phyloP scores from a whole-genome alignment of 1,284 basidiomycete species.

The Neolentinus lepideus region DNA sequence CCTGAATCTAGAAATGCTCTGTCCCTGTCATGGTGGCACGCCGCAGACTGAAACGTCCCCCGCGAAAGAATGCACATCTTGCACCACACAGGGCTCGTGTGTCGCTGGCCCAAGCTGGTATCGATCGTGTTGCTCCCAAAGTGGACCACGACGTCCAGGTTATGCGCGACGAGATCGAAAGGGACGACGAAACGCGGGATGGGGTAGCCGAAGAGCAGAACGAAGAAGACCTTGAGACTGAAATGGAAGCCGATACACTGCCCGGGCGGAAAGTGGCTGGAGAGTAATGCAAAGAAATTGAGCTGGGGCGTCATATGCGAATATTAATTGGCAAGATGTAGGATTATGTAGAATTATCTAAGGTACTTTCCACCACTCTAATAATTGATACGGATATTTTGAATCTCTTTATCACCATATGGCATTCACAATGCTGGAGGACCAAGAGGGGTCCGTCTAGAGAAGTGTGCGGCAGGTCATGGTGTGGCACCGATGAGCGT shows the following conservation, averaged over 20 bases:
- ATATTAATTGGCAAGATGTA: not conserved
- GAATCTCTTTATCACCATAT: too few relatives aligned
- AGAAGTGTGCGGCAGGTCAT: too few relatives aligned
- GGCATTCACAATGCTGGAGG: too few relatives aligned
- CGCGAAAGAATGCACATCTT: conserved; percentile 56
- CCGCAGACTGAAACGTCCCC: conserved; percentile 71
- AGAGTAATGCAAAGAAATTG: not conserved
- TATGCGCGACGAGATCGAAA: conserved; percentile 62
- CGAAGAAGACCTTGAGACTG: conserved; percentile 24
- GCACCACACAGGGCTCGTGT: conserved; percentile 64
- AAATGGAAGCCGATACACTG: conserved; percentile 18
- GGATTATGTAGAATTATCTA: not conserved
- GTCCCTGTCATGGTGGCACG: conserved; percentile 50
- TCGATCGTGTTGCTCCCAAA: conserved; percentile 72
- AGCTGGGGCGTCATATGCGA: not conserved
- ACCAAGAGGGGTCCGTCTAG: too few relatives aligned
- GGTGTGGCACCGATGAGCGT: too few relatives aligned
- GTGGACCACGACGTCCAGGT: conserved; percentile 68
- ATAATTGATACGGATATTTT: not conserved
- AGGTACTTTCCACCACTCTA: not conserved
- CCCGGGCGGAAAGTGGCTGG: not conserved
- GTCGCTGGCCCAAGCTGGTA: conserved; percentile 79
- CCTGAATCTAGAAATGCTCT: not conserved
- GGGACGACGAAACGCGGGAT: conserved; percentile 48
- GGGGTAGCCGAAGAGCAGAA: conserved; percentile 19